phyloP scores from a whole-genome alignment of 2,329 filamentous ascomycete species.

The Daldinia eschscholtzii region DNA sequence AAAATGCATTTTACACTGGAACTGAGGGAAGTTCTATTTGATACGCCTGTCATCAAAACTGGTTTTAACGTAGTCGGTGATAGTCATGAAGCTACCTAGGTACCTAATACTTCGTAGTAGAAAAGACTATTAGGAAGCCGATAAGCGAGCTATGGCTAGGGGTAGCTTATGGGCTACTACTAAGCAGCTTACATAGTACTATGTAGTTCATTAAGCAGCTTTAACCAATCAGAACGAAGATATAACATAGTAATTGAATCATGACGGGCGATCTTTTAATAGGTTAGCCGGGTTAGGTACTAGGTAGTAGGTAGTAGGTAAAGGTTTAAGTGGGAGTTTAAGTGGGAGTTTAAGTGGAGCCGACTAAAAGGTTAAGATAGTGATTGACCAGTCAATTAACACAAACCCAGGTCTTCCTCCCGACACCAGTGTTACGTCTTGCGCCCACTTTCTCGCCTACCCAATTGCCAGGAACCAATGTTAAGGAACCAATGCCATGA shows the following conservation, averaged over 20 bases:
- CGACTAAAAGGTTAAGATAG: slow-evolving; percentile 3
- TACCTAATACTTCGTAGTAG: background rate
- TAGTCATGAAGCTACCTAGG: background rate
- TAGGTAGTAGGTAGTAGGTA: too few relatives aligned
- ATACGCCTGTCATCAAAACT: background rate
- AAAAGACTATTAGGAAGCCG: background rate
- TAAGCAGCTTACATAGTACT: background rate
- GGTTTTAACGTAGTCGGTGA: background rate
- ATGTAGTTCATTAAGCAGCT: background rate
- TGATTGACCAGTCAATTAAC: slow-evolving; percentile 22
- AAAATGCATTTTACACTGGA: slow-evolving; percentile 4
- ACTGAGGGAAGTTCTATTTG: background rate
- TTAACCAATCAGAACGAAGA: background rate
- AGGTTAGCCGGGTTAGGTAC: too few relatives aligned
- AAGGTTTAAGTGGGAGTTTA: background rate
- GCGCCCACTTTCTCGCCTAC: background rate
- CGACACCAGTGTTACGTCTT: background rate
- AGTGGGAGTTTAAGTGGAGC: slow-evolving; percentile 14
- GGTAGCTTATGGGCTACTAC: background rate
- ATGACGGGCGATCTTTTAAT: slow-evolving; percentile 28
- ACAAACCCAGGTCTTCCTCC: background rate
- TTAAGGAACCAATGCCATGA: background rate
- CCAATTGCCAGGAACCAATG: background rate
- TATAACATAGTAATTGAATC: too few relatives aligned
- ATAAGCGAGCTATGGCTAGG: slow-evolving; percentile 1